phyloP scores from a whole-genome alignment of 2,329 filamentous ascomycete genomes.

The Fusarium verrucosum region DNA sequence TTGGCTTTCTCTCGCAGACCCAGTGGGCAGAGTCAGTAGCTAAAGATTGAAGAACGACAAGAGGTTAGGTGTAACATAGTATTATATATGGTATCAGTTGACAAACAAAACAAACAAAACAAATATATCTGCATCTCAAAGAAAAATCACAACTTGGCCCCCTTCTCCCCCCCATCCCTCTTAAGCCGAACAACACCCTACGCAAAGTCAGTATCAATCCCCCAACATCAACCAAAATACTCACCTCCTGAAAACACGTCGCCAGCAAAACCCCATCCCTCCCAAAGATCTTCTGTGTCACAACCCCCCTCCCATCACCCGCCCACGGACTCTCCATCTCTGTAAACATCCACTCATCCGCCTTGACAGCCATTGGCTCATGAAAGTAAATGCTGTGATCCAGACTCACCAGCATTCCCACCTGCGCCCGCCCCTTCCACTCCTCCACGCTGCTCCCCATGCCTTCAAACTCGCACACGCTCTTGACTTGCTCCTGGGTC shows the following conservation, averaged over 20 bases:
- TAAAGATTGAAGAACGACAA: not conserved
- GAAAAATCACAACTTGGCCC: slow-evolving; percentile 47
- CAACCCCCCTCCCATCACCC: slow-evolving; percentile 78
- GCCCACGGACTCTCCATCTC: slow-evolving; percentile 86
- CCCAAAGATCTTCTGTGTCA: slow-evolving; percentile 77
- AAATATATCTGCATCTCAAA: not conserved
- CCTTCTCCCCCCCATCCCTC: slow-evolving; percentile 51
- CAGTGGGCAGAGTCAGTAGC: not conserved
- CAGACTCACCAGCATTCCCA: slow-evolving; percentile 87
- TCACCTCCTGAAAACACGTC: slow-evolving; percentile 81
- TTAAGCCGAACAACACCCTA: slow-evolving; percentile 63
- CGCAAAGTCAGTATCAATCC: slow-evolving; percentile 33
- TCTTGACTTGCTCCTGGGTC: slow-evolving; percentile 49
- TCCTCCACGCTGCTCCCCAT: slow-evolving; percentile 55
- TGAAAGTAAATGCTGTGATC: slow-evolving; percentile 80
- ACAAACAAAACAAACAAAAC: not conserved
- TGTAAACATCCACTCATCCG: slow-evolving; percentile 80
- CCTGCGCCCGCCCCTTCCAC: slow-evolving; percentile 61
- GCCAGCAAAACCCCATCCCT: slow-evolving; percentile 77
- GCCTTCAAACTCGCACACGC: slow-evolving; percentile 56
- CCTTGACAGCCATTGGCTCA: slow-evolving; percentile 65
- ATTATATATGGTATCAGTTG: slow-evolving; percentile 11
- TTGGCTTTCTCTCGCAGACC: too few species aligned
- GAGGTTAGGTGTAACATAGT: not conserved
- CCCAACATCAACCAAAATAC: slow-evolving; percentile 41